Percentiles rank a stretch among this genome's conserved stretches.
phyloP scores from a whole-genome alignment of 2,329 filamentous ascomycete species.

The Phaeosphaeriaceae sp. region DNA sequence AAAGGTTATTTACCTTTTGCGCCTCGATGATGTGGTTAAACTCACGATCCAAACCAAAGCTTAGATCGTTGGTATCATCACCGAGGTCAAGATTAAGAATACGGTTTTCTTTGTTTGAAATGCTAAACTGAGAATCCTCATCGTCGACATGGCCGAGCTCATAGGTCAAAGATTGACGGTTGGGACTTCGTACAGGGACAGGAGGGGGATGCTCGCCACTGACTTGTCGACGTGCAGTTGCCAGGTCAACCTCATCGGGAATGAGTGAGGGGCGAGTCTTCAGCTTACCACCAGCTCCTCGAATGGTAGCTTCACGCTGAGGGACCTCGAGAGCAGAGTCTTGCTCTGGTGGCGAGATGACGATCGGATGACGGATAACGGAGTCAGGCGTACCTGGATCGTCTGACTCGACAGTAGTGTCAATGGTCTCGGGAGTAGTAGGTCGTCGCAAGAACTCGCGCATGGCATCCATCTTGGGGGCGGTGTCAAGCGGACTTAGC shows the following conservation, averaged over 20 bases:
- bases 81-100: conserved; percentile 82
- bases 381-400: conserved; percentile 83
- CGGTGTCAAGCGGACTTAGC: conserved; percentile 38
- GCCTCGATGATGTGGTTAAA: conserved; percentile 94
- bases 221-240: conserved; percentile 82
- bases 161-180: conserved; percentile 44
- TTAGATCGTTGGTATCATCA: conserved; percentile 72
- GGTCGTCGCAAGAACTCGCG: conserved; percentile 52
- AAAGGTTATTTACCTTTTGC: conserved; percentile 81
- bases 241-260: conserved; percentile 85
- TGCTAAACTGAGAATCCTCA: conserved; percentile 35
- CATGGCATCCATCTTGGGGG: conserved; percentile 47
- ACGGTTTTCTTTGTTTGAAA: conserved; percentile 40
- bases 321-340: conserved; percentile 71
- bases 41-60: conserved; percentile 86
- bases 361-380: conserved; percentile 79
- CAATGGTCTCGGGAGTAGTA: conserved; percentile 57
- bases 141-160: conserved; percentile 45
- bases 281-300: conserved; percentile 81
- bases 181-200: conserved; percentile 47
- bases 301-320: conserved; percentile 85
- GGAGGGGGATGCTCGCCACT: conserved; percentile 71
- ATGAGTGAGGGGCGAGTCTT: conserved; percentile 90
- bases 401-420: conserved; percentile 56
- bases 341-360: conserved; percentile 43